These are phyloP conservation scores for Sporisorium exsertum DNA, from an alignment of 1,284 basidiomycete species.

Conservation along the genomic window DNA sequence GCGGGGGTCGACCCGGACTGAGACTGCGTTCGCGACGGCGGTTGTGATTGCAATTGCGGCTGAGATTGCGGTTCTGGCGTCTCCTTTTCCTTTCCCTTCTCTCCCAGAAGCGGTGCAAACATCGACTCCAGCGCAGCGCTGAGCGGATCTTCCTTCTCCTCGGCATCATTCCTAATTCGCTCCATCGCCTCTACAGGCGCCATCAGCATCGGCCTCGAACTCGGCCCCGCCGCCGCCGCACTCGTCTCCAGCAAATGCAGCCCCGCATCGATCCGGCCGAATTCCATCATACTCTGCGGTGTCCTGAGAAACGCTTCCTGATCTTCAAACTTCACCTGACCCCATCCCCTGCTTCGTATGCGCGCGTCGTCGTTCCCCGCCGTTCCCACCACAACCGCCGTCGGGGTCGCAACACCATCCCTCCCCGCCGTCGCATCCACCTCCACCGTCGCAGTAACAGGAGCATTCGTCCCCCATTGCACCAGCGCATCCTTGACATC, in stretches of 20 bases:
- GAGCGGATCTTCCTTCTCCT: slow-evolving; percentile 29
- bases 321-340: slow-evolving; percentile 65
- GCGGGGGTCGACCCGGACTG: slow-evolving; percentile 9
- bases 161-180: slow-evolving; percentile 21
- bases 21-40: slow-evolving; percentile 10
- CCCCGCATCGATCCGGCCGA: slow-evolving; percentile 46
- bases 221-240: slow-evolving; percentile 24
- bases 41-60: slow-evolving; percentile 3
- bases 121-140: slow-evolving; percentile 24
- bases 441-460: background rate
- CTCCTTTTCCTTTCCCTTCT: slow-evolving; percentile 47
- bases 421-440: background rate
- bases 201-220: slow-evolving; percentile 33
- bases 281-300: slow-evolving; percentile 76
- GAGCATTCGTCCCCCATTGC: slow-evolving; percentile 52
- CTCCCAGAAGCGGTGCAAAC: slow-evolving; percentile 17
- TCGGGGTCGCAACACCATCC: background rate
- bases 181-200: slow-evolving; percentile 35
- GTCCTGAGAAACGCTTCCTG: slow-evolving; percentile 81
- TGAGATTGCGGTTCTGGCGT: slow-evolving; percentile 31
- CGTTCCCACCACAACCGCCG: background rate
- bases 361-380: slow-evolving; percentile 5
- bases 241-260: slow-evolving; percentile 13
- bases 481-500: slow-evolving; percentile 72
- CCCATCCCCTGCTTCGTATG: slow-evolving; percentile 12